These are phyloP conservation scores for Pistacia integerrima DNA, from an alignment of 345 rosid genomes.

Conservation along the genomic window DNA sequence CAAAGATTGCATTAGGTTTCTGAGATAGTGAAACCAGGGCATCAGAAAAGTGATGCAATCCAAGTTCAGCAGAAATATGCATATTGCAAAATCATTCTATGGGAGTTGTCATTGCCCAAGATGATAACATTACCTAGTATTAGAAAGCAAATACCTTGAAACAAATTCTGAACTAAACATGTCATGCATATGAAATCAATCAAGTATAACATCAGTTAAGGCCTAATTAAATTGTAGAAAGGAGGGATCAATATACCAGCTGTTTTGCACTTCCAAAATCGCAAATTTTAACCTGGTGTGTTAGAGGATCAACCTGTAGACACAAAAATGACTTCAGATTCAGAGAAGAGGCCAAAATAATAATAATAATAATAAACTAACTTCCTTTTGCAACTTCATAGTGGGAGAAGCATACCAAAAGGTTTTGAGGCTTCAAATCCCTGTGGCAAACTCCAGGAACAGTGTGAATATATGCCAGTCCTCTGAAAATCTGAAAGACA, in stretches of 20 bases:
- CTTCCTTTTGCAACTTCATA: not conserved
- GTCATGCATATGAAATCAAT: not conserved
- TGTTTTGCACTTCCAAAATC: slow-evolving; percentile 97
- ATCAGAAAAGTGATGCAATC: not conserved
- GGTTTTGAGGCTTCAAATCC: slow-evolving; percentile 90
- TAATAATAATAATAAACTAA: not conserved
- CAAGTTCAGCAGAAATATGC: not conserved
- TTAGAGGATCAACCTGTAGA: slow-evolving; percentile 87
- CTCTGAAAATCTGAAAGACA: slow-evolving; percentile 65
- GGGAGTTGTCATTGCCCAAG: not conserved
- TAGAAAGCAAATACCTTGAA: not conserved
- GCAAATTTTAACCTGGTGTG: slow-evolving; percentile 71
- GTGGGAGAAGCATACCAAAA: slow-evolving; percentile 56
- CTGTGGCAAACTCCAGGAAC: slow-evolving; percentile 88
- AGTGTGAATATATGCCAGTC: slow-evolving; percentile 78
- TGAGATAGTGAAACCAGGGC: too few species aligned
- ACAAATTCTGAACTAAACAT: not conserved
- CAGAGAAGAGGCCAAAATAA: not conserved
- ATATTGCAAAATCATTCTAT: not conserved
- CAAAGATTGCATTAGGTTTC: too few species aligned
- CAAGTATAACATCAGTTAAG: not conserved
- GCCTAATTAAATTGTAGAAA: not conserved
- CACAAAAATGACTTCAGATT: slow-evolving; percentile 21
- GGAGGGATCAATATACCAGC: slow-evolving; percentile 47
- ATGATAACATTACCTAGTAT: not conserved